Evolutionary conservation across 208 protist species (phyloP), one percentile per base, ranked within the genome.

Genomic region (Trypanosomatidae sp.): DNA sequence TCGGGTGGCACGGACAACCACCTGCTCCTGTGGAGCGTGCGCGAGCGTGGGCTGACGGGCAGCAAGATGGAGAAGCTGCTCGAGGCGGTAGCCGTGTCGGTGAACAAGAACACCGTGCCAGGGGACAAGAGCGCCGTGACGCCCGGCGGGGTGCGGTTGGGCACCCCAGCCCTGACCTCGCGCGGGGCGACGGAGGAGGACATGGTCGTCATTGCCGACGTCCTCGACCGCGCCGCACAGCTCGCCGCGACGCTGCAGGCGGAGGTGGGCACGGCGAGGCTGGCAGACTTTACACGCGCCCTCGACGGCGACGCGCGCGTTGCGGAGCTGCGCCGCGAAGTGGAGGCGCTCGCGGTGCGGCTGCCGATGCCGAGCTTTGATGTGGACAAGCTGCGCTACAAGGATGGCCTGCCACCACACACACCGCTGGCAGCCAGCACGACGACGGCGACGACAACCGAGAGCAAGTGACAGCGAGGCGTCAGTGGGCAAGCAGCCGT

Each of bases 1-100:
- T 96, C 94, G 1, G 79, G 79, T 24, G 96, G 96, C 42, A 99
- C 96, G 3, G 96, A 99, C 51, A 99, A 98, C 71, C 97, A 99
- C 67, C 63, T 98, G 18, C 49, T 98, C 6, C 78, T 99, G 11
- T 97, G 92, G 93, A 97, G 99, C 70, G 59, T 99, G 15, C 82
- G 97, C 37, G 75, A 80, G 47, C 75, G 95, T 30, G 76, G 73
- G 2, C 23, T 99, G 22, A 97, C 93, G 6, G 97, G 97, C 39
- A 89, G 68, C 58, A 98, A 98, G 64, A 23, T 98, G 27, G 96
- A 99, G 71, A 97, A 97, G 70, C 53, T 97, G 10, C 72, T 94
- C 3, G 92, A 97, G 43, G 47, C 48, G 26, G 58, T 87, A 18
- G 64, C 66, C 48, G 98, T 99, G 55, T 92, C 95, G 0, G 56